Evolutionary conservation across 108 stramenopile genomes (phyloP), one percentile per base, ranked within the genome.

Genomic region (Stephanodiscus minutulus): DNA sequence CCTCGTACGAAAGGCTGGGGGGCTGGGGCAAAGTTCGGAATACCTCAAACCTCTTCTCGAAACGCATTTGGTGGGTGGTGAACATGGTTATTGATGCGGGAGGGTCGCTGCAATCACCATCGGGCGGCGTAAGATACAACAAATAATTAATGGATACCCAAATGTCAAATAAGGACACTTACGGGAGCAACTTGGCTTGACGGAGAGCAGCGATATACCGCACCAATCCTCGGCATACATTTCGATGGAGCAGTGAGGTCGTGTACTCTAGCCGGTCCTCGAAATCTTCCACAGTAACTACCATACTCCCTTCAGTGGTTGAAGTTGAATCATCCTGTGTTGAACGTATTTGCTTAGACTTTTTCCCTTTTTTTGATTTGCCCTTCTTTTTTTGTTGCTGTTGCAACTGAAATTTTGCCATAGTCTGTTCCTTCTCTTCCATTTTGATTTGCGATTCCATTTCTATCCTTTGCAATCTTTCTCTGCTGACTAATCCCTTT

Each of bases 41-140:
- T 2, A 84, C 73, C 33, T 89, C 90, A 59, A 86, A 93, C 36
- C 89, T 83, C 62, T 88, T 87, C 47, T 86, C 61, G 62, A 91
- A 93, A 11, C 88, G 73, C 24, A 44, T 72, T 39, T 76, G 57
- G 21, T 74, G 76, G 2, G 92, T 77, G 29, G 92, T 91, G 64
- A 90, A 91, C 58, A 82, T 77, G 33, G 61, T 64, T 37, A 76
- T 68, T 22, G 75, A 68, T 8, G 52, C 1, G 7, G 55, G 68
- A 44, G 75, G 75, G 36, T 76, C 58, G 18, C 44, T 33, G 57
- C 57, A 36, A 36, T 7, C 44, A 18, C 46, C 15, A 28, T 13
- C 27, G 5, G 20, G 11, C 9, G 28, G 55, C 15, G n/a, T 24
- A 29, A 56, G 57, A 36, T 36, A 37, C 54, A 58, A 36, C 0